phyloP scores from a whole-genome alignment of 1,139 yeast genomes.

The Pichia norvegensis region DNA sequence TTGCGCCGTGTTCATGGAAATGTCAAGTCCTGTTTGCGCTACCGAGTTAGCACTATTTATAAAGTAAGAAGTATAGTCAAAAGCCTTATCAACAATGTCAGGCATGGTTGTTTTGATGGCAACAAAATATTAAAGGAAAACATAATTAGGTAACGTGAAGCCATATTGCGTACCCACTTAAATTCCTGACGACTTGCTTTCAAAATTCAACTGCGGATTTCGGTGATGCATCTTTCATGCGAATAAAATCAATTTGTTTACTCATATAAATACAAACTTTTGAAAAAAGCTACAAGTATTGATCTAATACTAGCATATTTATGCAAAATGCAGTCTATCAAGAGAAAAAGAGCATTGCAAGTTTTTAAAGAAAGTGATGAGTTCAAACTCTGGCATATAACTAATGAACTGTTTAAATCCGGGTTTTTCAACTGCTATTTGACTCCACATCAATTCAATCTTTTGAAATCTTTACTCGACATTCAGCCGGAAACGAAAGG shows the following conservation, averaged over 20 bases:
- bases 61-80: constrained; percentile 11
- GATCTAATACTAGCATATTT: no score
- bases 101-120: constrained; percentile 17
- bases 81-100: constrained; percentile 18
- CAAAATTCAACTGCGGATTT: neutral
- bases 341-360: constrained; percentile 25
- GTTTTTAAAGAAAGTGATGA: constrained; percentile 39
- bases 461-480: constrained; percentile 40
- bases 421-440: constrained; percentile 52
- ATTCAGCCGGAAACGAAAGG: constrained; percentile 18
- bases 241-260: no score
- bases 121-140: no score
- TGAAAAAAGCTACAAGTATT: no score
- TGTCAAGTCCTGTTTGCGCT: constrained; percentile 5
- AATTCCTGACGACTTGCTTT: no score
- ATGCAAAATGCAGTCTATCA: constrained; percentile 1
- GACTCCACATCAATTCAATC: constrained; percentile 53
- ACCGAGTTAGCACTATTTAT: constrained; percentile 6
- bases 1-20: constrained; percentile 9
- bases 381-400: constrained; percentile 36
- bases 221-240: no score
- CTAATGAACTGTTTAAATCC: constrained; percentile 40
- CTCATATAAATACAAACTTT: no score
- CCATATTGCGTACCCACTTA: no score
- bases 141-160: no score